These are phyloP conservation scores for Saccharum spontaneum DNA, from an alignment of 176 grass and related monocot genomes.

Conservation along the genomic window DNA sequence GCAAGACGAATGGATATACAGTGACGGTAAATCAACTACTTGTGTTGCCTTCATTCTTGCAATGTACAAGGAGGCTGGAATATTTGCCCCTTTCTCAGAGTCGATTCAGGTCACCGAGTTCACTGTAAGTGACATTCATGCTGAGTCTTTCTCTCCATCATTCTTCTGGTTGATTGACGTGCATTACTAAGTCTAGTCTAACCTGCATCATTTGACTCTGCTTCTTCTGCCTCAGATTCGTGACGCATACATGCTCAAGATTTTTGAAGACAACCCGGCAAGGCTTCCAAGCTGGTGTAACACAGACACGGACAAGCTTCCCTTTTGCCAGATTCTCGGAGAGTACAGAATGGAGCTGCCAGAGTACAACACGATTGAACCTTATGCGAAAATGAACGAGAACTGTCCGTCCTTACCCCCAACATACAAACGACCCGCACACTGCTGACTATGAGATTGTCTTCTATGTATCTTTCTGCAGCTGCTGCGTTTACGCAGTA, in stretches of 20 bases:
- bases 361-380: constrained; percentile 80
- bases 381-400: constrained; percentile 89
- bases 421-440: constrained; percentile 55
- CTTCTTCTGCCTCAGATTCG: constrained; percentile 55
- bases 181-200: not conserved
- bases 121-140: constrained; percentile 70
- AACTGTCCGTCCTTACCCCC: constrained; percentile 91
- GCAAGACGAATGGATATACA: constrained; percentile 96
- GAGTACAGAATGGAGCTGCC: constrained; percentile 95
- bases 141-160: too few species aligned
- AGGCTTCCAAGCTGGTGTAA: constrained; percentile 83
- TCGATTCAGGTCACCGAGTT: constrained; percentile 96
- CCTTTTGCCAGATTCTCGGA: constrained; percentile 90
- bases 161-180: constrained; percentile 16
- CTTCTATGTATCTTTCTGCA: not conserved
- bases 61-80: constrained; percentile 93
- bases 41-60: constrained; percentile 92
- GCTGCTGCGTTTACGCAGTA: not conserved
- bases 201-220: not conserved
- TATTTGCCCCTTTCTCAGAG: constrained; percentile 69
- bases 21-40: constrained; percentile 97
- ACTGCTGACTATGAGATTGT: constrained; percentile 48
- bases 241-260: constrained; percentile 94
- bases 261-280: constrained; percentile 67
- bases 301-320: constrained; percentile 47